Evolutionary conservation across 73 alveolate species (phyloP), one percentile per base, ranked within the genome.

Genomic region (Paramecium primaurelia): DNA sequence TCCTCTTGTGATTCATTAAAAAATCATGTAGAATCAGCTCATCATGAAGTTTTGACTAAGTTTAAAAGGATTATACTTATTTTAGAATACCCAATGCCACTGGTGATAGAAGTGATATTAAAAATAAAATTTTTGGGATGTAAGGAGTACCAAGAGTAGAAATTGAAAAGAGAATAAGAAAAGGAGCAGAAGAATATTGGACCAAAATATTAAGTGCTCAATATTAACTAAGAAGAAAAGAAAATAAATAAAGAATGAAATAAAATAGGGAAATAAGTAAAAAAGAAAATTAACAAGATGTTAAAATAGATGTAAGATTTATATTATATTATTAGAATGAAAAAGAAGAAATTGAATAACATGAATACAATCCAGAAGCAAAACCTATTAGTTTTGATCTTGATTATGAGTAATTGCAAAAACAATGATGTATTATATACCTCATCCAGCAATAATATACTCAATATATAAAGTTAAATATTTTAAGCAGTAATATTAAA

Each of bases 101-200:
- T 80, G 96, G 99, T n/a, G 99, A 99, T 60, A 96, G 99, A 92
- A 99, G 97, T 59, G 93, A 98, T 44, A 94, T 98, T n/a, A 99
- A 98, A 90, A 95, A 97, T n/a, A 97, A 96, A 80, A 97, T 98
- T 40, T 98, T 97, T 95, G 99, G 99, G 18, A 98, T 98, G 99
- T 99, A 98, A 90, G 99, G 99, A 28, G 99, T 98, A 9, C 99
- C 99, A 34, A 98, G 97, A 22, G 98, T 93, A 34, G 95, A 97
- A 59, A 96, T 98, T 69, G 98, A 97, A 93, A 97, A 97, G 83
- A 97, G 98, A 95, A 58, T 71, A 20, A 89, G 88, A 71, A 89
- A 69, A 64, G 88, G 71, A 71, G 94, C 94, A 11, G 88, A 89
- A 71, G 94, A 89, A 89, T 89, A 89, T 89, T 89, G 94, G 94